Conservation (phyloP, 2,329 filamentous ascomycete species). For the Penicillium digitatum region DNA sequence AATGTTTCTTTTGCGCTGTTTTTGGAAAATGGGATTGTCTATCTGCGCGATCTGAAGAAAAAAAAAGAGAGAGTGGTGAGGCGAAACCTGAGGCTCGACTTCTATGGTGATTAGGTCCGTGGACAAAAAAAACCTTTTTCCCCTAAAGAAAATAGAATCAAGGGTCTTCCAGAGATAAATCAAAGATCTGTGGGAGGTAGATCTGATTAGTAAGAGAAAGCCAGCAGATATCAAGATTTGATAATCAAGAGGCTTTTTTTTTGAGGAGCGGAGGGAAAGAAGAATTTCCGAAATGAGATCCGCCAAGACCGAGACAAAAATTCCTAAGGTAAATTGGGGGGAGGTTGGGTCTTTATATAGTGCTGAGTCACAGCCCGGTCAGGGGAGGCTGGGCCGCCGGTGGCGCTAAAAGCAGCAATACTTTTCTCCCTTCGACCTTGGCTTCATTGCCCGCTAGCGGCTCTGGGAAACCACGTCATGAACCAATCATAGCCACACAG, state of each 20-base stretch:
- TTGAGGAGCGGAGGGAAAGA: slow-evolving; percentile 24
- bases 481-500: slow-evolving; percentile 1
- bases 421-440: slow-evolving; percentile 29
- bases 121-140: slow-evolving; percentile 4
- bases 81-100: slow-evolving; percentile 9
- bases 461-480: slow-evolving; percentile 15
- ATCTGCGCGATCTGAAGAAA: slow-evolving; percentile 27
- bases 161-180: slow-evolving; percentile 5
- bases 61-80: slow-evolving; percentile 25
- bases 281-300: slow-evolving; percentile 31
- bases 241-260: slow-evolving; percentile 13
- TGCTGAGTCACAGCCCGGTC: slow-evolving; percentile 34
- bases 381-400: slow-evolving; percentile 37
- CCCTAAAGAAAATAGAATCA: slow-evolving; percentile 6
- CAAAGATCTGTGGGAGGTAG: slow-evolving; percentile 5
- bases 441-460: slow-evolving; percentile 21
- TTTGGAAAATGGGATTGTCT: slow-evolving; percentile 22
- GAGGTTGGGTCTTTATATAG: slow-evolving; percentile 43
- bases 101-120: slow-evolving; percentile 4
- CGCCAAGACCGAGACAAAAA: slow-evolving; percentile 41
- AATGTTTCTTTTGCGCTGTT: slow-evolving; percentile 13
- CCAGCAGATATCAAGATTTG: slow-evolving; percentile 16
- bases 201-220: slow-evolving; percentile 21
- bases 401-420: slow-evolving; percentile 39
- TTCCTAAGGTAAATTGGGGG: slow-evolving; percentile 30